phyloP scores from a whole-genome alignment of 352 stramenopile species.

The Pythium monospermum region DNA sequence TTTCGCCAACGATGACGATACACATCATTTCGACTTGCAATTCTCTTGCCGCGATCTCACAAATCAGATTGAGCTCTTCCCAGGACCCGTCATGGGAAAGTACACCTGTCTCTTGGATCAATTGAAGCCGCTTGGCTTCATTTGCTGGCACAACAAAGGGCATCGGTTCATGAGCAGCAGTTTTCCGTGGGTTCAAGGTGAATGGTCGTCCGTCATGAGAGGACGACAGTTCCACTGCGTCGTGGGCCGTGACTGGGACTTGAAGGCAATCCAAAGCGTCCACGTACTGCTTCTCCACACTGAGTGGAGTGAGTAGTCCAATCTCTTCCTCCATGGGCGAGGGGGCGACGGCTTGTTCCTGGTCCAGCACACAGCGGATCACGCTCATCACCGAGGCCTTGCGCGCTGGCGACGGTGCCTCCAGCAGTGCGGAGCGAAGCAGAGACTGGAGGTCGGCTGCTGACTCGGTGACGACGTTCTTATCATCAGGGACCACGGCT shows the following conservation, averaged over 20 bases:
- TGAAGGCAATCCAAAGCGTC: neutral
- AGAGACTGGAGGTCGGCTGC: conserved; percentile 31
- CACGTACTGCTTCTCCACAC: neutral
- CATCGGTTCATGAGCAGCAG: conserved; percentile 25
- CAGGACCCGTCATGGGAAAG: conserved; percentile 32
- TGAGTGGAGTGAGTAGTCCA: neutral
- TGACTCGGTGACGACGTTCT: neutral
- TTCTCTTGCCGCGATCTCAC: conserved; percentile 44
- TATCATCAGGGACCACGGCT: neutral
- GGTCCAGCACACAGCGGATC: conserved; percentile 40
- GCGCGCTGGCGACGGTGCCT: conserved; percentile 25
- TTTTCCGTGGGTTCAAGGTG: conserved; percentile 27
- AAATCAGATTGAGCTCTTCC: conserved; percentile 63
- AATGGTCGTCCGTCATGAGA: conserved; percentile 18
- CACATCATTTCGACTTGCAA: conserved; percentile 42
- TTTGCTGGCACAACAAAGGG: conserved; percentile 28
- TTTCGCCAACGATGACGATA: conserved; percentile 47
- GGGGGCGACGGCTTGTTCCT: conserved; percentile 17
- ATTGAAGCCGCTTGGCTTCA: conserved; percentile 37
- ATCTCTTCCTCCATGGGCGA: neutral
- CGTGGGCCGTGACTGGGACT: neutral
- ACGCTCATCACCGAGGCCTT: conserved; percentile 41
- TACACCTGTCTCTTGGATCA: conserved; percentile 36
- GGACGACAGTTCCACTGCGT: conserved; percentile 24
- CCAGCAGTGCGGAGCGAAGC: conserved; percentile 31